Evolutionary conservation across 2,329 filamentous ascomycete species (phyloP).

Genomic region (Fusarium keratoplasticum): DNA sequence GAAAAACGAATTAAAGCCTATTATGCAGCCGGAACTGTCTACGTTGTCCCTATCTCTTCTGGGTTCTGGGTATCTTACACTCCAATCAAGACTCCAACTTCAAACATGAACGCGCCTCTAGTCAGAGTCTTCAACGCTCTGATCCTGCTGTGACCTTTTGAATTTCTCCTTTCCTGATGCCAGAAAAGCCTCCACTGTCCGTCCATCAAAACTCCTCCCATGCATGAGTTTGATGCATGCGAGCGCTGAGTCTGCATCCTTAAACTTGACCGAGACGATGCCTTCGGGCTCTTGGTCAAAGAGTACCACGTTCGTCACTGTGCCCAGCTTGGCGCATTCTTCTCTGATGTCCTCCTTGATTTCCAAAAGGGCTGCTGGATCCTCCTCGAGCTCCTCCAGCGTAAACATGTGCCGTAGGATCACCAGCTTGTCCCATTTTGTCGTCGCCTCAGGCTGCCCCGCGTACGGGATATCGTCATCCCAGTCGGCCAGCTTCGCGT

Average conservation of each 20-base stretch:
- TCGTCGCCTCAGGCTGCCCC: conserved; percentile 53
- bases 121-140: conserved; percentile 57
- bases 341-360: conserved; percentile 96
- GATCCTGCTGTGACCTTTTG: conserved; percentile 72
- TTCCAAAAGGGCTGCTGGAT: conserved; percentile 84
- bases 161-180: conserved; percentile 79
- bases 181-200: conserved; percentile 77
- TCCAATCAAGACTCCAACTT: conserved; percentile 24
- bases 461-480: conserved; percentile 83
- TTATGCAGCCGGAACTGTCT: background rate
- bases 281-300: conserved; percentile 90
- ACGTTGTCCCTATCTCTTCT: conserved; percentile 16
- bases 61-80: conserved; percentile 45
- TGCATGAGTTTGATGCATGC: conserved; percentile 82
- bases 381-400: conserved; percentile 83
- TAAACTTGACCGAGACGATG: conserved; percentile 86
- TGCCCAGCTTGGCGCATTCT: conserved; percentile 86
- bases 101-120: conserved; percentile 22
- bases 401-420: conserved; percentile 96
- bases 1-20: background rate
- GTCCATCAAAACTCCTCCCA: conserved; percentile 82
- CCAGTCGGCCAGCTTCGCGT: conserved; percentile 94
- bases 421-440: conserved; percentile 81
- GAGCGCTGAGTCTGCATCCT: conserved; percentile 74
- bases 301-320: conserved; percentile 90